Base-by-base conservation (phyloP, 495 filamentous ascomycete genomes). In the Trichocladium antarcticum region DNA sequence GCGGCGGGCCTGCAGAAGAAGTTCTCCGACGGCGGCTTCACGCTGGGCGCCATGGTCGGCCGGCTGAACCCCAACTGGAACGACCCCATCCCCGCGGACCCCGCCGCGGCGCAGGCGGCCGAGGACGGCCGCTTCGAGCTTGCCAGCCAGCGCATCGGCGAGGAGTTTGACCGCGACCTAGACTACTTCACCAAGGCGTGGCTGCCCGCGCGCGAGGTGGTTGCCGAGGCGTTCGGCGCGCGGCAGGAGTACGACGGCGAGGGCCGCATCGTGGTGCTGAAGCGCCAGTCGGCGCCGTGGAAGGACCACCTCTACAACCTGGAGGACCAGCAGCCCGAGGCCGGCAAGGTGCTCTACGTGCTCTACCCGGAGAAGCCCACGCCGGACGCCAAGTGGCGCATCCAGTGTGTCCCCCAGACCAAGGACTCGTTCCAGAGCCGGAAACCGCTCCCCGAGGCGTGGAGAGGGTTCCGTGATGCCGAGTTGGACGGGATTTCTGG, bases 281-380 rank as follows among this genome's bases (percentile, higher is more conserved):
- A 82, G 45, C 71, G 81, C 10, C 78, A 78, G 45, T 76, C 82
- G 34, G 77, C 87, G 46, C 93, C 92, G 9, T 98, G 92, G 92
- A 88, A 90, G 62, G 90, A 96, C 58, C 92, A 98, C 57, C 74
- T 98, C 14, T 96, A 95, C 68, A 80, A 76, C 34, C 76, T 97
- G 21, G 93, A 98, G 69, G 74, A 75, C 49, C 70, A 75, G 47
- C 63, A 66, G 15, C 70, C 72, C 19, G 65, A 64, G 10, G 64
- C 66, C 0, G 70, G 74, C 28, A 68, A 81, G 59, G 78, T 87
- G 5, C 68, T 87, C n/a, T 97, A 95, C 65, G 90, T 93, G n/a
- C 73, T 97, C 1, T 98, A 96, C 69, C 81, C 87, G 1, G 93
- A 98, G 71, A 82, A 73, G 53, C 72, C 75, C 5, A 66, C 69